Conservation (phyloP, 2,329 filamentous ascomycete species). For the Pseudogymnoascus sp. region DNA sequence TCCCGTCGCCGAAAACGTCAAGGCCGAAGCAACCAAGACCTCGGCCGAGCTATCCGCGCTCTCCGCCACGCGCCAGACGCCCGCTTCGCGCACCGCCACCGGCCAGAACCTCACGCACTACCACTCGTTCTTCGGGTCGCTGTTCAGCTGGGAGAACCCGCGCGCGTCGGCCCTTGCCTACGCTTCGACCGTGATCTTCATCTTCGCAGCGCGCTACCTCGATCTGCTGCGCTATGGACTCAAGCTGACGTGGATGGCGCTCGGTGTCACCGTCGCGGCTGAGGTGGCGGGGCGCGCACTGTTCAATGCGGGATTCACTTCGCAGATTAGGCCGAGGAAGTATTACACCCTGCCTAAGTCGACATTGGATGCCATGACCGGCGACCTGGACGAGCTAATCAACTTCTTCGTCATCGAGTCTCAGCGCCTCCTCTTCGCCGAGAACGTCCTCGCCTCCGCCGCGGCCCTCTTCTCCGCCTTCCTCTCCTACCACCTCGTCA, state of each 20-base stretch:
- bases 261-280: conserved; percentile 52
- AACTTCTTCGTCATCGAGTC: conserved; percentile 67
- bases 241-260: conserved; percentile 57
- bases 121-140: conserved; percentile 62
- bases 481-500: conserved; percentile 60
- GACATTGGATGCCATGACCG: conserved; percentile 52
- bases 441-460: conserved; percentile 55
- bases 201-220: conserved; percentile 58
- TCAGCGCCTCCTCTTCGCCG: conserved; percentile 60
- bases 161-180: conserved; percentile 61
- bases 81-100: conserved; percentile 46
- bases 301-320: conserved; percentile 54
- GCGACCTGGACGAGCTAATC: conserved; percentile 59
- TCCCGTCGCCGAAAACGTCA: conserved; percentile 52
- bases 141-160: conserved; percentile 63
- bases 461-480: conserved; percentile 54
- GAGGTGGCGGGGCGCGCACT: conserved; percentile 55
- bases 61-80: conserved; percentile 49
- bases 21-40: conserved; percentile 48
- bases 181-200: conserved; percentile 47
- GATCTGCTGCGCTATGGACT: conserved; percentile 58
- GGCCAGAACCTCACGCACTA: conserved; percentile 61
- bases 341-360: conserved; percentile 61
- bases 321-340: conserved; percentile 58
- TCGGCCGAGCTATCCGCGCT: conserved; percentile 50